phyloP scores from a whole-genome alignment of 768 basidiomycete genomes.

The Hypholoma fasciculare region DNA sequence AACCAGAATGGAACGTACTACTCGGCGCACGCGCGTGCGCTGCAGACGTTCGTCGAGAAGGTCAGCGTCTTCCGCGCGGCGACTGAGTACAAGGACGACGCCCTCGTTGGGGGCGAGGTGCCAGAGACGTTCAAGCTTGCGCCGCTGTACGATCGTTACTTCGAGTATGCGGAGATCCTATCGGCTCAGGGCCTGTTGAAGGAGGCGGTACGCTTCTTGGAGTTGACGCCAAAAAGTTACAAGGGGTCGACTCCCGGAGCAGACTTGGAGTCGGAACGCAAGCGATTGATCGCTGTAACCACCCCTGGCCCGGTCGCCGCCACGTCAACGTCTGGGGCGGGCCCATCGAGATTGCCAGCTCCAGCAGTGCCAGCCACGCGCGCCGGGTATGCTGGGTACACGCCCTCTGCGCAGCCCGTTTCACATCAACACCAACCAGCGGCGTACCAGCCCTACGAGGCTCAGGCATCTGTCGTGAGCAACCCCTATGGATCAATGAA shows the following conservation, averaged over 20 bases:
- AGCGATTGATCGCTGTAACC: slow-evolving; percentile 38
- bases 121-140: slow-evolving; percentile 79
- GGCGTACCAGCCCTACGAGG: slow-evolving; percentile 24
- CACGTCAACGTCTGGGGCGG: slow-evolving; percentile 15
- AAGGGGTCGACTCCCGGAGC: slow-evolving; percentile 49
- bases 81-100: slow-evolving; percentile 74
- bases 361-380: slow-evolving; percentile 15
- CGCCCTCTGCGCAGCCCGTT: slow-evolving; percentile 4
- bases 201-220: slow-evolving; percentile 79
- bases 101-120: slow-evolving; percentile 47
- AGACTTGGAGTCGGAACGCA: slow-evolving; percentile 36
- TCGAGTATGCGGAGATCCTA: slow-evolving; percentile 93
- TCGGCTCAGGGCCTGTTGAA: slow-evolving; percentile 87
- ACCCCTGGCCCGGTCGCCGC: slow-evolving; percentile 22
- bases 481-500: slow-evolving; percentile 11
- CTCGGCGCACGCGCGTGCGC: slow-evolving; percentile 78
- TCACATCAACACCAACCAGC: slow-evolving; percentile 15
- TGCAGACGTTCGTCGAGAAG: slow-evolving; percentile 96
- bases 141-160: slow-evolving; percentile 86
- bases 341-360: slow-evolving; percentile 16
- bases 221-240: slow-evolving; percentile 79
- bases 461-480: slow-evolving; percentile 12
- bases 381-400: slow-evolving; percentile 7
- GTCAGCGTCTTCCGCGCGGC: slow-evolving; percentile 93
- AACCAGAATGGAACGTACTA: slow-evolving; percentile 56